Percentiles rank a stretch among this genome's conserved stretches.
phyloP scores from a whole-genome alignment of 352 stramenopile genomes.

The Phytophthora melonis region DNA sequence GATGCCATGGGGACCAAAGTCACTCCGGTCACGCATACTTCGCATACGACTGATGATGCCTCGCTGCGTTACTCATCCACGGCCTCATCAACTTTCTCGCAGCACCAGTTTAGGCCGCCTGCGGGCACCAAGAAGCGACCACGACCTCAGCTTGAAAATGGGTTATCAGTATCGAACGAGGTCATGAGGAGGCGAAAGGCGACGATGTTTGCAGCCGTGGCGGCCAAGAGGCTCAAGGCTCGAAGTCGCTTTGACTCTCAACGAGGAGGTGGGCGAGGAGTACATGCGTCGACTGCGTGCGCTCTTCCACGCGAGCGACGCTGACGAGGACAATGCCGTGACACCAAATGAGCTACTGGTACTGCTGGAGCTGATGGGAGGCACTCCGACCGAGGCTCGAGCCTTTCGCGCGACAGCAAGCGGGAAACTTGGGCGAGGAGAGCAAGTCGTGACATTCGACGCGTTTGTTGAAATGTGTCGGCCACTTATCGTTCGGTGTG shows the following conservation, averaged over 20 bases:
- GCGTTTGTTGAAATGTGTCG: constrained; percentile 33
- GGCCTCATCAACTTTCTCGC: constrained; percentile 5
- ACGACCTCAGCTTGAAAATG: constrained; percentile 9
- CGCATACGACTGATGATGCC: neutral
- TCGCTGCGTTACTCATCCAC: constrained; percentile 9
- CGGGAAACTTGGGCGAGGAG: constrained; percentile 3
- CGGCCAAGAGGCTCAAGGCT: constrained; percentile 14
- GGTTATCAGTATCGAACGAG: neutral
- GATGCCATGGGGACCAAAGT: constrained; percentile 15
- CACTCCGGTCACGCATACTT: constrained; percentile 4
- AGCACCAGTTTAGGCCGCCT: neutral
- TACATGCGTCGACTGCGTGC: constrained; percentile 37
- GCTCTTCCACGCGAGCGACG: constrained; percentile 47
- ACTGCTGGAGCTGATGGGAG: constrained; percentile 44
- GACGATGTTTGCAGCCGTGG: constrained; percentile 28
- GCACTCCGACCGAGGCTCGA: constrained; percentile 12
- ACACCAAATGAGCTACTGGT: constrained; percentile 36
- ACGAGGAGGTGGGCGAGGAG: constrained; percentile 32
- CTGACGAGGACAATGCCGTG: constrained; percentile 47
- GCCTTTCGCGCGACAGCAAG: constrained; percentile 11
- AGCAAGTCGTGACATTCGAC: constrained; percentile 34
- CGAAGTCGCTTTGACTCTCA: constrained; percentile 21
- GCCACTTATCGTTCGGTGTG: constrained; percentile 28
- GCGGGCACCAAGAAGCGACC: constrained; percentile 22
- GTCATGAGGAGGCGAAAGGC: constrained; percentile 25